Evolutionary conservation across 148 eudicot genomes (phyloP), one percentile per base, ranked within the genome.

Genomic region (Silene latifolia): DNA sequence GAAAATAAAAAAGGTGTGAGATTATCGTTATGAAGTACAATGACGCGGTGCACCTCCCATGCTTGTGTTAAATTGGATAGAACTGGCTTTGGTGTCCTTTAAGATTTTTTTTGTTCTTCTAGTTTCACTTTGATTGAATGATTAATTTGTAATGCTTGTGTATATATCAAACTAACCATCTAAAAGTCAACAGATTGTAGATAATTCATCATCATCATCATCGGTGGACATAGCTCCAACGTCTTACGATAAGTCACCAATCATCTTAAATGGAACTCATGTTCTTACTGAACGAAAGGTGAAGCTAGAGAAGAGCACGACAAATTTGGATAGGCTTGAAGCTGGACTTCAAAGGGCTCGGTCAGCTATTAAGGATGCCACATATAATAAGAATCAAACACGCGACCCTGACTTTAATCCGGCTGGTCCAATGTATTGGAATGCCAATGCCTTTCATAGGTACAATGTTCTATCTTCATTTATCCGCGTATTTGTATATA

Each of bases 361-460:
- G 17, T 85, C 83, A 15, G 83, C 78, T 27, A 87, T 89, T 12
- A 89, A 76, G 80, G 87, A 76, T 60, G 86, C 87, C 8, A 67
- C 61, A 24, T 48, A 57, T 29, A 57, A 65, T 23, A 66, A 70
- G 21, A 80, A 79, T 73, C 84, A 66, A 67, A 75, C 73, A 10
- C 29, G 63, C 72, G 91, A 86, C 67, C 79, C 86, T 0, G 91
- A 85, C 17, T 85, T 77, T 42, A 65, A 21, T 15, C 87, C 87
- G 1, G 13, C 61, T 29, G 87, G 87, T 78, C 96, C 96, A 5
- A 86, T 87, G 83, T 90, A 90, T 67, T 75, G 89, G 90, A 88
- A 87, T 71, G 81, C 96, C 59, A 81, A 79, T 56, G 83, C 87
- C 56, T 90, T 90, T 70, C 92, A 84, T 69, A 88, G 92, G 95